Evolutionary conservation across 1,284 basidiomycete genomes (phyloP), one percentile per base, ranked within the genome.

Genomic region (Boletus holoroseus): DNA sequence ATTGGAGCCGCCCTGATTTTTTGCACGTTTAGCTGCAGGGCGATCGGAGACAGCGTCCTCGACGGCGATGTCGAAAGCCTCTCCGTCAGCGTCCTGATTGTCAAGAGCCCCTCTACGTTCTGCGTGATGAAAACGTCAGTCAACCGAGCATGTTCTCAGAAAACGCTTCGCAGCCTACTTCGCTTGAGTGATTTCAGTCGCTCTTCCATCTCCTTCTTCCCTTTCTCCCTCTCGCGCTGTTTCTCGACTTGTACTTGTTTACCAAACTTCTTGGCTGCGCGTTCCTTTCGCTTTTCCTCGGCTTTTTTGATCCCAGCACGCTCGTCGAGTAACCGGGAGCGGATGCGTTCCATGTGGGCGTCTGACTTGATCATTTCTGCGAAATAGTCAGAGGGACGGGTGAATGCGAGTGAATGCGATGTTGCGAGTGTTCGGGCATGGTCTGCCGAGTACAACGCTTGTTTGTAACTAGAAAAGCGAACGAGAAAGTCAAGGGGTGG

Each of bases 311-410:
- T 94, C 2, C 81, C 78, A 3, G 93, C 90, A 26, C 77, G 74
- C 68, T 99, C 95, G 68, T 98, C 91, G 24, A 99, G 79, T 30
- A 98, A 73, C 30, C 88, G 83, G 62, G 94, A 88, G 45, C 96
- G 86, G 60, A 99, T 91, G 43, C 92, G 83, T 68, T 97, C 94
- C 96, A 99, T 99, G 73, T 99, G 96, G 20, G 91, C 78, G 64
- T 99, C 96, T 24, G 86, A 88, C 73, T 99, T 99, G 62, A 98
- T 88, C 95, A 99, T 99, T 73, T 99, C 95, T 18, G 95, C 95
- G 63, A 97, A 99, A 70, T 94, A 99, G 73, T 99, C 96, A 0
- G 79, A 62, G 0, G 95, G 95, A n/a, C 96, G 86, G 9, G 88
- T 86, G 72, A 97, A 99, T 1, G 92, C 85, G 57, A 95, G 78